phyloP scores from a whole-genome alignment of 257 asterid genomes.

The Przewalskia tangutica region DNA sequence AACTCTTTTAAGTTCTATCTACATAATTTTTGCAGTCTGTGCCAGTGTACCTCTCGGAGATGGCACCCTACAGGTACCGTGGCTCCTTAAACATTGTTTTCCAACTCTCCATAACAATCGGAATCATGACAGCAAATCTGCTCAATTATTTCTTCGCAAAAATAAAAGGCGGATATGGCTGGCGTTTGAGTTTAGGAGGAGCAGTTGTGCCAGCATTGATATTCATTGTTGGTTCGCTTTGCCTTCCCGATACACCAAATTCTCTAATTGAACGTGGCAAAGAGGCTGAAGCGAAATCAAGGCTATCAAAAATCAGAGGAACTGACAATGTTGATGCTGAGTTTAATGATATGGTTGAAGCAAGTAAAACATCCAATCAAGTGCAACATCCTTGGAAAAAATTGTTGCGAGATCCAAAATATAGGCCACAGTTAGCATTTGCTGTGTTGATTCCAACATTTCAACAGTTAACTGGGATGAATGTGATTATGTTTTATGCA shows the following conservation, averaged over 20 bases:
- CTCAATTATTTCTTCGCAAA: constrained; percentile 36
- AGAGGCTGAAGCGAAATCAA: constrained; percentile 31
- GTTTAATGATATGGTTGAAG: constrained; percentile 53
- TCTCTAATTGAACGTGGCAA: constrained; percentile 65
- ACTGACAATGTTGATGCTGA: constrained; percentile 44
- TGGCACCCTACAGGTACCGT: constrained; percentile 52
- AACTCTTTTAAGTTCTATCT: no score
- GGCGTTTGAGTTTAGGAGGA: constrained; percentile 80
- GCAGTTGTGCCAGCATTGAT: constrained; percentile 71
- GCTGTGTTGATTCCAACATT: constrained; percentile 53
- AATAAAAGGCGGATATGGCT: constrained; percentile 42
- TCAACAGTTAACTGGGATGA: constrained; percentile 73
- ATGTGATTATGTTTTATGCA: constrained; percentile 71
- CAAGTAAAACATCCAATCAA: constrained; percentile 49
- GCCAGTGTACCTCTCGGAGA: constrained; percentile 58
- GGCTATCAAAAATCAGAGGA: constrained; percentile 46
- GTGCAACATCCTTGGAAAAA: constrained; percentile 59
- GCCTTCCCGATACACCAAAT: constrained; percentile 74
- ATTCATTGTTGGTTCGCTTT: constrained; percentile 48
- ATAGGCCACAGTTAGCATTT: constrained; percentile 70
- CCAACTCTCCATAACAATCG: constrained; percentile 49
- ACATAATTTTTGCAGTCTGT: constrained; percentile 4
- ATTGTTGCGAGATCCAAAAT: constrained; percentile 26
- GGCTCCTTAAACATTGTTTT: constrained; percentile 56
- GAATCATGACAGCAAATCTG: constrained; percentile 45